phyloP scores from a whole-genome alignment of 306 rosid genomes.

The Purshia tridentata region DNA sequence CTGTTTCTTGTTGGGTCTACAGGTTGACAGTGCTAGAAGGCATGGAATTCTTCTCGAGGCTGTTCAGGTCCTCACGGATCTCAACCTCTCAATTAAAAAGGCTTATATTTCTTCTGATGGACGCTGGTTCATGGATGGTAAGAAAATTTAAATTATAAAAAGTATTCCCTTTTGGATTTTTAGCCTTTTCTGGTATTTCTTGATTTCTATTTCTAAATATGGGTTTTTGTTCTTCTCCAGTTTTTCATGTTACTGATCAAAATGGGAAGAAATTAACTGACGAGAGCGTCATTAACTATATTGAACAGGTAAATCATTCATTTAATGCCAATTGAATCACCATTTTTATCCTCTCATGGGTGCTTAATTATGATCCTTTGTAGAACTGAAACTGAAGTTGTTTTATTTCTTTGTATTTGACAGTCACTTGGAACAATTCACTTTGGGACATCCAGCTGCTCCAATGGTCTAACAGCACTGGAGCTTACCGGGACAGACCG shows the following conservation, averaged over 20 bases:
- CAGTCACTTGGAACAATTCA: constrained; percentile 78
- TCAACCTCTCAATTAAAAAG: constrained; percentile 74
- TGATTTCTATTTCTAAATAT: constrained; percentile 6
- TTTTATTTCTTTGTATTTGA: not conserved
- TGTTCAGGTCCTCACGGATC: constrained; percentile 80
- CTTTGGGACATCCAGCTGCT: constrained; percentile 33
- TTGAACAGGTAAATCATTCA: constrained; percentile 66
- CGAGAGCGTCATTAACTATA: constrained; percentile 62
- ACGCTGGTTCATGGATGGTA: constrained; percentile 98
- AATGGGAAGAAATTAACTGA: constrained; percentile 78
- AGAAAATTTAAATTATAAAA: not conserved
- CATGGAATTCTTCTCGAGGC: constrained; percentile 87
- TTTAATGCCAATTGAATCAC: not conserved
- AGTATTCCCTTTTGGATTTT: not conserved
- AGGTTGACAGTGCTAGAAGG: constrained; percentile 94
- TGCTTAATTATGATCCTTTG: not conserved
- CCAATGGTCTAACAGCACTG: constrained; percentile 58
- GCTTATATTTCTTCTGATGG: constrained; percentile 96
- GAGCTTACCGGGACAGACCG: constrained; percentile 92
- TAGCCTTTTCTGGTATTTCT: not conserved
- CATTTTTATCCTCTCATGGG: too few relatives aligned
- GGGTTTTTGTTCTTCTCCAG: constrained; percentile 39
- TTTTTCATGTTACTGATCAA: constrained; percentile 85
- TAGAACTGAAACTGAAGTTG: constrained; percentile 10
- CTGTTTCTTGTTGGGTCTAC: constrained; percentile 17